Base-by-base conservation (phyloP, 208 protist genomes). In the Naegleria gruberi region DNA sequence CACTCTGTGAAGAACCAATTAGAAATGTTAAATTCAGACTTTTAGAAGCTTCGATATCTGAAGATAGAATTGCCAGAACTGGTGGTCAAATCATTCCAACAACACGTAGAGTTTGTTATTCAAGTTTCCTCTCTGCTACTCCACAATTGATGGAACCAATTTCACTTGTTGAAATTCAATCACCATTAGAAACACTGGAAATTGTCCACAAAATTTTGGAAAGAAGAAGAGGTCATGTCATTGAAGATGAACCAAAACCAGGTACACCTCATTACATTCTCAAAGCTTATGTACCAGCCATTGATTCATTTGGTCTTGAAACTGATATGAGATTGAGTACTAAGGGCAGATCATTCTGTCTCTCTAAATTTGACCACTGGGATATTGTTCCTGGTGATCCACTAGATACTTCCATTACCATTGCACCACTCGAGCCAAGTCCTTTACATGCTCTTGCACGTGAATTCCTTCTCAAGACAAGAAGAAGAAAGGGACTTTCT, bases 251-350 rank as follows among this genome's bases (percentile, higher is more conserved):
- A 34, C 96, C 97, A 37, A 98, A 98, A 89, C 94, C 97, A 10
- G 99, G 98, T n/a, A 99, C 98, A 23, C 98, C 98, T 3, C 93
- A 99, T 41, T 95, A 97, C 65, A 94, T 94, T n/a, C 92, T 99
- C 47, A 96, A 96, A 87, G 97, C 95, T 1, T 92, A 96, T 89
- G 94, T 99, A 34, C 99, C 99, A 6, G 96, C 98, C 1, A 99
- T 99, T 44, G 99, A 99, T 90, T 99, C 96, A 81, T 99, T 99
- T 92, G 98, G 98, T 19, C 98, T 99, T 40, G 98, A 99, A 94
- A 99, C 98, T 34, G 98, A 99, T 93, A 93, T 99, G 37, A 95
- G 99, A 51, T 95, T 96, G 87, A 91, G 97, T 89, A 99, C 98
- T 0, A 95, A 98, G 91, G 98, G 98, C 12, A 96, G 99, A 84